phyloP scores from a whole-genome alignment of 345 rosid genomes.

The Psidium guajava region DNA sequence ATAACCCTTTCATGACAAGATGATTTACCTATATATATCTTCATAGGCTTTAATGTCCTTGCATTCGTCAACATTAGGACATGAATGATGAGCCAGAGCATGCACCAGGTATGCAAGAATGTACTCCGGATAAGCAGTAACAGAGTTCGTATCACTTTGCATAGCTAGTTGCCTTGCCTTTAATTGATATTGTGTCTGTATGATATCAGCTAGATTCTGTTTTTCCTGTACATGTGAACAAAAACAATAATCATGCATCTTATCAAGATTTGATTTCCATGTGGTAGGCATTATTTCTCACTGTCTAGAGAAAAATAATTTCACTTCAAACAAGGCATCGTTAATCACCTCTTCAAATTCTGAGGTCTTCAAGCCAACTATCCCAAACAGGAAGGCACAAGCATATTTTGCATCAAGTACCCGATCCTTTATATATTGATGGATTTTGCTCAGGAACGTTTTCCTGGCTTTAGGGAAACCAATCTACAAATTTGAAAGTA shows the following conservation, averaged over 20 bases:
- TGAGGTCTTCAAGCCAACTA: slow-evolving; percentile 29
- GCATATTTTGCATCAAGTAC: slow-evolving; percentile 82
- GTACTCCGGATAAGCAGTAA: slow-evolving; percentile 46
- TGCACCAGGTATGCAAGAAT: slow-evolving; percentile 71
- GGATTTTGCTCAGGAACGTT: slow-evolving; percentile 67
- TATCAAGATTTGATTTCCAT: not conserved
- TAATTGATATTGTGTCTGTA: slow-evolving; percentile 73
- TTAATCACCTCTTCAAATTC: slow-evolving; percentile 64
- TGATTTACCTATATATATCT: slow-evolving; percentile 46
- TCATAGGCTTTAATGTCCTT: slow-evolving; percentile 83
- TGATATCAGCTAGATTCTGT: slow-evolving; percentile 69
- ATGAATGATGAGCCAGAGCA: slow-evolving; percentile 75
- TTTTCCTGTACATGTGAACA: slow-evolving; percentile 58
- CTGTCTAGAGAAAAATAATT: not conserved
- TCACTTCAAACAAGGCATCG: slow-evolving; percentile 6
- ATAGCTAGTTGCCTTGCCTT: slow-evolving; percentile 56
- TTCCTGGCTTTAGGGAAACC: slow-evolving; percentile 73
- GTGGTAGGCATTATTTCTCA: not conserved
- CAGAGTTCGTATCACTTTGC: slow-evolving; percentile 54
- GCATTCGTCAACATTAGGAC: slow-evolving; percentile 69
- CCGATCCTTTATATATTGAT: slow-evolving; percentile 84
- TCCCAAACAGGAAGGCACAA: slow-evolving; percentile 59
- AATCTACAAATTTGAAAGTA: slow-evolving; percentile 30
- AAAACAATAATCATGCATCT: not conserved
- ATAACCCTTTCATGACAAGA: not conserved